Percentiles rank a stretch among this genome's conserved stretches.
These are phyloP conservation scores for Ophiostoma sp. DNA, from an alignment of 2,329 filamentous ascomycete species.

Conservation along the genomic window DNA sequence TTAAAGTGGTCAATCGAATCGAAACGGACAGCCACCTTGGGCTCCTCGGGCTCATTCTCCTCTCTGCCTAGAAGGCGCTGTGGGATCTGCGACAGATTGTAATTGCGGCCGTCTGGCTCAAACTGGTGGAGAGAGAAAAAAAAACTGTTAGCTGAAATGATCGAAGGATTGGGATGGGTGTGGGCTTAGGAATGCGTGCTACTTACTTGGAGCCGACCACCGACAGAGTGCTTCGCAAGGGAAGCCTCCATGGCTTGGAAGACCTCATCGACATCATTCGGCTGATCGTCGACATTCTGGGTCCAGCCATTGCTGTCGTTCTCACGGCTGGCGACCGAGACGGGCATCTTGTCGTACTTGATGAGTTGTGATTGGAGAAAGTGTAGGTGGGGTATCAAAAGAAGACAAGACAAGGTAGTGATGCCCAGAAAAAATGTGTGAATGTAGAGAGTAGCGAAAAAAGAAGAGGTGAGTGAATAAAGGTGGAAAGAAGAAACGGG, in stretches of 20 bases:
- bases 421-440: neutral
- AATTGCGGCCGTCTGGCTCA: neutral
- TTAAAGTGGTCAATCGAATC: constrained; percentile 27
- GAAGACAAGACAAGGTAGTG: neutral
- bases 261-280: neutral
- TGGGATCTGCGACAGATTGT: neutral
- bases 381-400: no score
- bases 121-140: neutral
- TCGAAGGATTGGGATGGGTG: no score
- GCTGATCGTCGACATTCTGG: neutral
- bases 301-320: neutral
- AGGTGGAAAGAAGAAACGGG: neutral
- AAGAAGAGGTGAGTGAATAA: neutral
- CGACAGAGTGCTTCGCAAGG: neutral
- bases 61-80: neutral
- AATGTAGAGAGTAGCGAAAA: neutral
- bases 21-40: constrained; percentile 24
- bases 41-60: neutral
- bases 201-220: constrained; percentile 22
- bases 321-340: neutral
- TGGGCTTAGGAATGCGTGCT: neutral
- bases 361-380: neutral
- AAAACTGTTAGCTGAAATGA: neutral
- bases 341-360: neutral
- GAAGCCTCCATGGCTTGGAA: neutral